A percentile compares a stretch with the other conserved stretches of the same genome.
Conservation (phyloP, 805 yeast genomes). For the Blastobotrys mokoenaii region DNA sequence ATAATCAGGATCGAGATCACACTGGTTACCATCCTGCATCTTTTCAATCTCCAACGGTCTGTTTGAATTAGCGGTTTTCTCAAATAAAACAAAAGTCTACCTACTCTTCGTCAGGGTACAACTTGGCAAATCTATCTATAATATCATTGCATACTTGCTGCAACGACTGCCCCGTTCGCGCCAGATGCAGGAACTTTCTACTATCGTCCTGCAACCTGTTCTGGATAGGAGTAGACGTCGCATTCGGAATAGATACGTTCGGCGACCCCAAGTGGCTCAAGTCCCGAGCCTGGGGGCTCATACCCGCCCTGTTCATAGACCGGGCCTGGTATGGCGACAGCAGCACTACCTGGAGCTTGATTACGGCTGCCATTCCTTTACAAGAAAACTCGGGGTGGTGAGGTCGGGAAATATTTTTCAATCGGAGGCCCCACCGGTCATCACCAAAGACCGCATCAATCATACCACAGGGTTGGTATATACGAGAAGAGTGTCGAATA, state of each 20-base stretch:
- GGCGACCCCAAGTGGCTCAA: neutral
- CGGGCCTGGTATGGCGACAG: constrained; percentile 26
- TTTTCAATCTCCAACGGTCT: constrained; percentile 33
- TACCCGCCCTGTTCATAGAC: too few relatives aligned
- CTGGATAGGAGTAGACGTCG: neutral
- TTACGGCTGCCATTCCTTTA: constrained; percentile 22
- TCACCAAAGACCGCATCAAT: neutral
- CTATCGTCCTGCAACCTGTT: constrained; percentile 15
- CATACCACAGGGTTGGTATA: too few relatives aligned
- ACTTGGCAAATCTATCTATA: constrained; percentile 43
- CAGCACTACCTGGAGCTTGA: constrained; percentile 38
- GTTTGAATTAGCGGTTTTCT: neutral
- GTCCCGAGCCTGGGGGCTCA: too few relatives aligned
- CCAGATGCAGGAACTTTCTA: constrained; percentile 54
- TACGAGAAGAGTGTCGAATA: too few relatives aligned
- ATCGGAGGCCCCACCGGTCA: too few relatives aligned
- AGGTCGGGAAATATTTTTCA: neutral
- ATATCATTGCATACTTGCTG: constrained; percentile 46
- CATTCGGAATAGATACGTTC: neutral
- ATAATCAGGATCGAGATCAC: constrained; percentile 78
- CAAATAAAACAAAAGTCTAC: neutral
- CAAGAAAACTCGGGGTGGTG: neutral
- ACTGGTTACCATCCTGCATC: constrained; percentile 57
- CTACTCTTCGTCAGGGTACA: constrained; percentile 53
- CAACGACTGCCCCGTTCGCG: constrained; percentile 40